phyloP scores from a whole-genome alignment of 148 eudicot genomes.

The Rheum nobile region DNA sequence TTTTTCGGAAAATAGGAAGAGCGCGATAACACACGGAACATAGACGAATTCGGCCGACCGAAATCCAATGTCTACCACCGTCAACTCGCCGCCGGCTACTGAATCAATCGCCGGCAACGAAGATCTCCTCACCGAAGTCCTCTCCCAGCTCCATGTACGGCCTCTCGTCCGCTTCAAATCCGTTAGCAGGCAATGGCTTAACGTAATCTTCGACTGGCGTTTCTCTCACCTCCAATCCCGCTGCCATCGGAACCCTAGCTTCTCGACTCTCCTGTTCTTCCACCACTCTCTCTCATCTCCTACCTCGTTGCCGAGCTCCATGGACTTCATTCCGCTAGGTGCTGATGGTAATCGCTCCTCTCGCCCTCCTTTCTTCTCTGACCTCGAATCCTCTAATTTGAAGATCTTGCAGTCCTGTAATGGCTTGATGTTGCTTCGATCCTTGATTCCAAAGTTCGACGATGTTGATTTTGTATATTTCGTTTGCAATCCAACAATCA shows the following conservation, averaged over 20 bases:
- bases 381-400: slow-evolving; percentile 15
- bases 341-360: neutral
- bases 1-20: neutral
- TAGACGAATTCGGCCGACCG: neutral
- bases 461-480: neutral
- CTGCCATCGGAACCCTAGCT: slow-evolving; percentile 15
- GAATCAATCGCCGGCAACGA: slow-evolving; percentile 19
- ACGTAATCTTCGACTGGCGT: slow-evolving; percentile 17
- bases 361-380: slow-evolving; percentile 20
- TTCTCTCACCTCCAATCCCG: slow-evolving; percentile 32
- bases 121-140: slow-evolving; percentile 30
- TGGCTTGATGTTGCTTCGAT: slow-evolving; percentile 30
- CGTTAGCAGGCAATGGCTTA: slow-evolving; percentile 20
- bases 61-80: neutral
- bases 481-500: slow-evolving; percentile 31
- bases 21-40: neutral
- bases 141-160: slow-evolving; percentile 18
- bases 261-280: slow-evolving; percentile 27
- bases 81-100: slow-evolving; percentile 10
- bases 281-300: slow-evolving; percentile 17
- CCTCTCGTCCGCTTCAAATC: slow-evolving; percentile 33
- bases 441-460: neutral
- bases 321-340: slow-evolving; percentile 16
- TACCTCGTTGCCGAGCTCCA: slow-evolving; percentile 6
- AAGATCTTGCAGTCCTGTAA: slow-evolving; percentile 28